Conservation (phyloP, 768 basidiomycete genomes). For the Mycena pura region DNA sequence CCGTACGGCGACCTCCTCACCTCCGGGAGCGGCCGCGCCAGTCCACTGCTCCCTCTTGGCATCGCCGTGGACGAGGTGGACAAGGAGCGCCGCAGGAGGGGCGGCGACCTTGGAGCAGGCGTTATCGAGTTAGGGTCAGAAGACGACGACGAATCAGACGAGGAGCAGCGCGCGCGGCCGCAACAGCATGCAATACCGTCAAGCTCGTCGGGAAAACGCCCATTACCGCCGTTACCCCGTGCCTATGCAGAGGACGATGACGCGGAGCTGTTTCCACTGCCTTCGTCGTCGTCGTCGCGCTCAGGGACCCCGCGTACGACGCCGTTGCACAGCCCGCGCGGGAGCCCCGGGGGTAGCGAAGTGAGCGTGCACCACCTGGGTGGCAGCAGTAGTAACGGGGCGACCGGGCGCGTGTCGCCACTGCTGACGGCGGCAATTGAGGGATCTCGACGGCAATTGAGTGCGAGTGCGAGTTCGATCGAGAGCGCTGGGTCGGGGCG, state of each 20-base stretch:
- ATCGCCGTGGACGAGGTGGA: slow-evolving; percentile 29
- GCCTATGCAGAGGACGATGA: slow-evolving; percentile 26
- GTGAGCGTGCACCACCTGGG: not conserved
- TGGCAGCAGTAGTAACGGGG: not conserved
- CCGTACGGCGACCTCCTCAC: slow-evolving; percentile 1
- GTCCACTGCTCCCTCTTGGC: slow-evolving; percentile 23
- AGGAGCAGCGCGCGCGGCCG: not conserved
- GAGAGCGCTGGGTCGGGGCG: not conserved
- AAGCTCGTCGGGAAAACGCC: not conserved
- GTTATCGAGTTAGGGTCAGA: not conserved
- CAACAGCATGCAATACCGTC: too few relatives aligned
- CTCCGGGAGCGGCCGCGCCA: slow-evolving; percentile 4
- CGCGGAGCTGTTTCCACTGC: slow-evolving; percentile 26
- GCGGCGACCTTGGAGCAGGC: not conserved
- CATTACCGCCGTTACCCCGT: not conserved
- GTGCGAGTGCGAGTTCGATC: not conserved
- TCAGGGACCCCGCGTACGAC: slow-evolving; percentile 3
- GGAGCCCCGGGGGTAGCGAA: slow-evolving; percentile 15
- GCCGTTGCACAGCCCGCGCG: not conserved
- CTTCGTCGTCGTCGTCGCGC: slow-evolving; percentile 9
- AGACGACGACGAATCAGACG: not conserved
- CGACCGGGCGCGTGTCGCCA: not conserved
- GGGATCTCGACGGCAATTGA: not conserved
- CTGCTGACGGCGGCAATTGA: slow-evolving; percentile 14
- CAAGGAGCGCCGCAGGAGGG: slow-evolving; percentile 19